Percentiles rank a stretch among this genome's conserved stretches.
Conservation (phyloP, 2,329 filamentous ascomycete species). For the Clonostachys rosea region DNA sequence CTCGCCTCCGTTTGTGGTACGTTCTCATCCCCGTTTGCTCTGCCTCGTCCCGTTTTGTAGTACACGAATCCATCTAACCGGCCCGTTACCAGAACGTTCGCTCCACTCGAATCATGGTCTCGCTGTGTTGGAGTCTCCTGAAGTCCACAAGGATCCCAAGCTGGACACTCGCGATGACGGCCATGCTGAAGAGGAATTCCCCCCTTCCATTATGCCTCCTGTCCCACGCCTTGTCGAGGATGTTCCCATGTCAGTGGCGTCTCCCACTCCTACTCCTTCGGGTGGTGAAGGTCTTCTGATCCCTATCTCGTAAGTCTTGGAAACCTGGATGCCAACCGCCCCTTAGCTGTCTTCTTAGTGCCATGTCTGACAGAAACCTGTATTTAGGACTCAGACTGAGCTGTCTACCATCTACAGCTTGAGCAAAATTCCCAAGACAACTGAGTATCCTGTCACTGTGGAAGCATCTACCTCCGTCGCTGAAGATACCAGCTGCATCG, state of each 20-base stretch:
- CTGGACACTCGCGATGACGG: too few species aligned
- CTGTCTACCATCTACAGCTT: conserved; percentile 24
- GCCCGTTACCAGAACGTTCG: conserved; percentile 2
- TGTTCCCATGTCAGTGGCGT: too few species aligned
- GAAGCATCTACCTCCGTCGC: conserved; percentile 1
- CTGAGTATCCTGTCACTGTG: not conserved
- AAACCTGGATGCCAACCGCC: too few species aligned
- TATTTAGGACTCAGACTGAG: conserved; percentile 21
- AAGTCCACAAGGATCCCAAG: too few species aligned
- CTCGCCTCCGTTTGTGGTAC: conserved; percentile 17
- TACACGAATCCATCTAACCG: conserved; percentile 4
- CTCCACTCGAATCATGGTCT: not conserved
- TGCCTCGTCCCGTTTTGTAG: not conserved
- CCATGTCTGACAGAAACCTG: conserved; percentile 3
- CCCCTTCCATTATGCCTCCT: too few species aligned
- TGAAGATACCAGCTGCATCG: conserved; percentile 5
- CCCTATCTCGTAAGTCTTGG: conserved; percentile 24
- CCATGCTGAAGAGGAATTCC: too few species aligned
- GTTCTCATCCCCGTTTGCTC: not conserved
- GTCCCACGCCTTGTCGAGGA: too few species aligned
- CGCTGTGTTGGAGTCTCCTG: not conserved
- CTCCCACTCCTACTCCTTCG: not conserved
- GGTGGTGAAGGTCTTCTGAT: conserved; percentile 13
- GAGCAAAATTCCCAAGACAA: conserved; percentile 7
- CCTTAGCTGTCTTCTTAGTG: not conserved